Percentiles rank a stretch among this genome's conserved stretches.
Evolutionary conservation across 2,329 filamentous ascomycete species (phyloP).

Genomic region (Ceratocystis ficicola): DNA sequence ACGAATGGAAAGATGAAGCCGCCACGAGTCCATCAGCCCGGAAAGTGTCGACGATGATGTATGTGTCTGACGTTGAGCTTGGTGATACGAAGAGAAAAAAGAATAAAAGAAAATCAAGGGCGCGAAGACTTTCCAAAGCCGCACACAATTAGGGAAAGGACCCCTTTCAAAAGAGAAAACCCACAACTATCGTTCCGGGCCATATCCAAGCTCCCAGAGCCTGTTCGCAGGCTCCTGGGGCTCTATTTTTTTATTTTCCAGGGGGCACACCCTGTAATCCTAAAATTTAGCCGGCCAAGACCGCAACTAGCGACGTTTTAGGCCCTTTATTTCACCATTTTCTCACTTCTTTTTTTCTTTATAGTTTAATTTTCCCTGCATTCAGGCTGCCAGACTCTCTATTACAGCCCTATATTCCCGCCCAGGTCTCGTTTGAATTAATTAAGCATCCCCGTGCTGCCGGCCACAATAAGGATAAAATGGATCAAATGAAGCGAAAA

Average conservation of each 20-base stretch:
- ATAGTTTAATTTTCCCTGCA: neutral
- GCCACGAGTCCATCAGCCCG: neutral
- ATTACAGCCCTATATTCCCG: slow-evolving; percentile 4
- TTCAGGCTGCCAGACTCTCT: neutral
- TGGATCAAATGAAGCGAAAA: no score
- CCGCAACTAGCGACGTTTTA: neutral
- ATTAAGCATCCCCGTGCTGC: neutral
- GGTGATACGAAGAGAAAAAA: neutral
- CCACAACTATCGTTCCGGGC: neutral
- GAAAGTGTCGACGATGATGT: neutral
- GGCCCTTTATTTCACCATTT: neutral
- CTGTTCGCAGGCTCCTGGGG: neutral
- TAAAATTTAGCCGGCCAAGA: neutral
- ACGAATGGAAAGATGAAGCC: neutral
- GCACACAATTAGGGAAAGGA: neutral
- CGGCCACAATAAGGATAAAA: neutral
- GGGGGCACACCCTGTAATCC: neutral
- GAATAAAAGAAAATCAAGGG: neutral
- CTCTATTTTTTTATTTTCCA: neutral
- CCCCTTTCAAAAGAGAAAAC: neutral
- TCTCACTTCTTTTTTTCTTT: neutral
- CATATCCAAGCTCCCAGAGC: neutral
- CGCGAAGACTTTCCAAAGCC: neutral
- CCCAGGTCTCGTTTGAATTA: neutral
- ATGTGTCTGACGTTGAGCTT: neutral